phyloP scores from a whole-genome alignment of 345 rosid species.

The Eucalyptus victrix region DNA sequence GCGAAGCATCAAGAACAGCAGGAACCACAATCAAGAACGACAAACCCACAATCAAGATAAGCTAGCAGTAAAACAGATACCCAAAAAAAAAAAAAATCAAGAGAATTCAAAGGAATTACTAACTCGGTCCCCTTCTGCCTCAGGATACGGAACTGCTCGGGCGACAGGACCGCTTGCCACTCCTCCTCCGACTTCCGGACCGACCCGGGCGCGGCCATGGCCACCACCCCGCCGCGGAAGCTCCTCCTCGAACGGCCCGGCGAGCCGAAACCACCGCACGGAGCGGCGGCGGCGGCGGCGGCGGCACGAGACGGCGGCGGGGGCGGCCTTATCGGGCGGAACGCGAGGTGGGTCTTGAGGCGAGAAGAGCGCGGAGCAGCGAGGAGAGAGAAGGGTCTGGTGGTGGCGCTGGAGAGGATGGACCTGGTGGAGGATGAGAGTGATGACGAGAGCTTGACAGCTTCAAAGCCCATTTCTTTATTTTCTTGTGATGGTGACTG shows the following conservation, averaged over 20 bases:
- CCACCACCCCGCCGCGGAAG: constrained; percentile 31
- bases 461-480: constrained; percentile 19
- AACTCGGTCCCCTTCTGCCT: constrained; percentile 91
- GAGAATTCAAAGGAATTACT: background rate
- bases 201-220: constrained; percentile 56
- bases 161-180: constrained; percentile 85
- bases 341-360: background rate
- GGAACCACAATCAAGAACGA: no score
- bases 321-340: background rate
- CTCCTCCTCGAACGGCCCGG: constrained; percentile 2
- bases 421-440: constrained; percentile 13
- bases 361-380: background rate
- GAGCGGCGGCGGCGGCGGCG: constrained; percentile 5
- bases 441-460: constrained; percentile 13
- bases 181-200: constrained; percentile 75
- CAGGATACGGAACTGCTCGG: constrained; percentile 76
- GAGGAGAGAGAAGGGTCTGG: background rate
- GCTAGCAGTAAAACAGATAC: no score
- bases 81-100: background rate
- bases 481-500: background rate
- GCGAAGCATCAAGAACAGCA: no score
- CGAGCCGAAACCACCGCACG: background rate
- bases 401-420: background rate
- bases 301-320: background rate
- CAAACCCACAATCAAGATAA: no score